Base-by-base conservation (phyloP, 225 moss, liverwort and hornwort species). In the Polytrichum formosum region DNA sequence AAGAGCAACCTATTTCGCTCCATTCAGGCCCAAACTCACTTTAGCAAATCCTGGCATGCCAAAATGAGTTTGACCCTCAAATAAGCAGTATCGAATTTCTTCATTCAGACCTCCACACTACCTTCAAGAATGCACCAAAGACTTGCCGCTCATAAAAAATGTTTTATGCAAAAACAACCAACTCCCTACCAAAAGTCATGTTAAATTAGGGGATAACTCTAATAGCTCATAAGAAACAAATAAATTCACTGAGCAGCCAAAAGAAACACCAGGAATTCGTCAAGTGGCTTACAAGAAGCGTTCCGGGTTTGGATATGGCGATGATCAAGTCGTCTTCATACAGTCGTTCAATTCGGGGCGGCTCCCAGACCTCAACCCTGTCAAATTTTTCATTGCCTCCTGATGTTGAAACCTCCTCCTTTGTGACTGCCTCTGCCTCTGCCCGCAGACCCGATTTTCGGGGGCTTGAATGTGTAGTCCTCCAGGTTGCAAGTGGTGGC, bases 321-420 rank as follows among this genome's bases (percentile, higher is more conserved):
- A 88, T 73, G 55, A 91, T 77, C 78, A 83, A 79, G 53, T 88
- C 76, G 29, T 91, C 91, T 72, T 91, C 91, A 29, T 88, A 91
- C 35, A 91, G 83, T 55, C 80, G 82, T 56, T 84, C 82, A 22
- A 91, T 72, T 63, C 53, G 61, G 29, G 82, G 84, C 61, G 88
- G 78, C 71, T 76, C 67, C 88, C 88, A 91, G 5, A 16, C 21
- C 64, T 77, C 67, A 4, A 67, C 9, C 37, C 5, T 72, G 5
- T 73, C 83, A 56, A 31, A 13, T 23, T 30, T 25, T 13, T 56
- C 31, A 31, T 56, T 28, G 8, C 25, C 26, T 17, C 7, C 53
- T 66, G 29, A 55, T 55, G 53, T 35, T 5, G 60, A 28, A 2
- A 55, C 59, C 30, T 79, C 79, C 9, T 72, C 82, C 37, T 64